Evolutionary conservation across 2,329 filamentous ascomycete genomes (phyloP).

Genomic region (Neonectria sp.): DNA sequence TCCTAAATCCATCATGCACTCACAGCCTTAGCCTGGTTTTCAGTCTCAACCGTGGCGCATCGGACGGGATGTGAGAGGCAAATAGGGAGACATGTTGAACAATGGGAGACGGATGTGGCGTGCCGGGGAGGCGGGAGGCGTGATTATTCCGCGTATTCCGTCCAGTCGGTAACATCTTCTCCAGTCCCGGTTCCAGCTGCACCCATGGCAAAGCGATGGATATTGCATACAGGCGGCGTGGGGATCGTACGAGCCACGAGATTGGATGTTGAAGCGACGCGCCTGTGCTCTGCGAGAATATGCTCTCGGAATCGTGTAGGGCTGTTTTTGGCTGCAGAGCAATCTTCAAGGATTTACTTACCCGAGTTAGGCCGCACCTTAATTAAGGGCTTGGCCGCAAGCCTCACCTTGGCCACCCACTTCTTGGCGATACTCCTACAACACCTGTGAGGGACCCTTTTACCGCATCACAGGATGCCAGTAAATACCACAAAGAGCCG

Average conservation of each 20-base stretch:
- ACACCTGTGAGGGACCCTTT: too few species aligned
- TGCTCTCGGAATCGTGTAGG: too few species aligned
- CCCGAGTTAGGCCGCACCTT: too few species aligned
- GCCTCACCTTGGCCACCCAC: too few species aligned
- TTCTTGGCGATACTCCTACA: too few species aligned
- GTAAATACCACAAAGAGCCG: too few species aligned
- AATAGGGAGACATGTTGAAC: too few species aligned
- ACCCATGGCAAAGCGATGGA: slow-evolving; percentile 1
- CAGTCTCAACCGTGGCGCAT: neutral
- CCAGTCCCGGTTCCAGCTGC: neutral
- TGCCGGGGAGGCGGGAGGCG: slow-evolving; percentile 6
- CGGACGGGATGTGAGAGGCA: neutral
- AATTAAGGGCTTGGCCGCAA: too few species aligned
- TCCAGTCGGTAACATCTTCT: neutral
- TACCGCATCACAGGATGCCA: too few species aligned
- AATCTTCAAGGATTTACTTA: too few species aligned
- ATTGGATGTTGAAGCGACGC: slow-evolving; percentile 15
- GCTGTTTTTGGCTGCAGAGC: too few species aligned
- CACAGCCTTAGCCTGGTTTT: neutral
- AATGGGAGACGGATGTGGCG: neutral
- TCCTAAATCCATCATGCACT: neutral
- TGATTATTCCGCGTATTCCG: neutral
- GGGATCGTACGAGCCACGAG: slow-evolving; percentile 18
- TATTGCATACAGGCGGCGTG: neutral
- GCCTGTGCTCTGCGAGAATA: neutral